These are phyloP conservation scores for Berkeleyomyces basicola DNA, from an alignment of 2,329 filamentous ascomycete genomes.

Conservation along the genomic window DNA sequence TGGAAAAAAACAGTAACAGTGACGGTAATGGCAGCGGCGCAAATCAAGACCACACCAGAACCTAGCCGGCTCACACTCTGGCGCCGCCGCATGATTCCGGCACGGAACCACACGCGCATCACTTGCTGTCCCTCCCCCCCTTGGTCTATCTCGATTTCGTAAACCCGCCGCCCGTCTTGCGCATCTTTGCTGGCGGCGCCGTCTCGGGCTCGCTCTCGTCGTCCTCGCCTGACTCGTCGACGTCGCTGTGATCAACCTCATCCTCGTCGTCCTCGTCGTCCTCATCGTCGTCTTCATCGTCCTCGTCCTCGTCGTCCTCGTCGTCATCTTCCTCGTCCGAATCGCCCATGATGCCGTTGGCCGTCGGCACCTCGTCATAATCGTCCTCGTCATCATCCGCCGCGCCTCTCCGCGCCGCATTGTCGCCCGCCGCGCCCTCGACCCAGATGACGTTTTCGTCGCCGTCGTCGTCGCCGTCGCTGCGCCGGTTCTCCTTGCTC, in stretches of 20 bases:
- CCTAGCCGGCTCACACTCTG: not conserved
- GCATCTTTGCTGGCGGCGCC: slow-evolving; percentile 30
- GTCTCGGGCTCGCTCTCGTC: slow-evolving; percentile 35
- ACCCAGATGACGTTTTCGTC: slow-evolving; percentile 67
- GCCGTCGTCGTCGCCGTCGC: slow-evolving; percentile 27
- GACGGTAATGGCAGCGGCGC: not conserved
- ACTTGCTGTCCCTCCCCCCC: not conserved
- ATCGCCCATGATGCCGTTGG: slow-evolving; percentile 38
- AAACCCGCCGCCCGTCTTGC: slow-evolving; percentile 24
- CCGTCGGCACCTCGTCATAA: slow-evolving; percentile 39
- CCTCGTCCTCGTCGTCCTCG: slow-evolving; percentile 24
- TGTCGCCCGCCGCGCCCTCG: slow-evolving; percentile 51
- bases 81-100: not conserved
- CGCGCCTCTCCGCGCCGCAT: slow-evolving; percentile 22
- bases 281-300: slow-evolving; percentile 28
- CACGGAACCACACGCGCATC: not conserved
- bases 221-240: slow-evolving; percentile 39
- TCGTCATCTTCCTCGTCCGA: slow-evolving; percentile 40
- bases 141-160: slow-evolving; percentile 23
- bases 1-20: not conserved
- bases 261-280: slow-evolving; percentile 38
- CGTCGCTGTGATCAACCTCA: slow-evolving; percentile 42
- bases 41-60: not conserved
- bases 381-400: slow-evolving; percentile 33
- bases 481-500: slow-evolving; percentile 20